These are phyloP conservation scores for Sugiyamaella chiloensis DNA, from an alignment of 805 yeast genomes.

Conservation along the genomic window DNA sequence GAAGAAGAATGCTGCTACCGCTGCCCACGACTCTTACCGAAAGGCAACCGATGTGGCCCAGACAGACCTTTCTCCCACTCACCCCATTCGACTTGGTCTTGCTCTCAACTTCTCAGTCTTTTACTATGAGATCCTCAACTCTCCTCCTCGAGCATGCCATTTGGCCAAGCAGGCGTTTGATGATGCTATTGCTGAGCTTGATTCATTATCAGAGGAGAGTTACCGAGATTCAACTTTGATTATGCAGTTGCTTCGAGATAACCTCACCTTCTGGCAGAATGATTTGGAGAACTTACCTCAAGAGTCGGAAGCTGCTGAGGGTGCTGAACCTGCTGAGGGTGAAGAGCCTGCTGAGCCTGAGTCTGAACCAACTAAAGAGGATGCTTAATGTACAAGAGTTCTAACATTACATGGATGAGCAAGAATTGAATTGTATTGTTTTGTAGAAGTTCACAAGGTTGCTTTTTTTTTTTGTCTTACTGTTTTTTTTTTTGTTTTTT, in stretches of 20 bases:
- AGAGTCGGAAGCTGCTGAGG: slow-evolving; percentile 15
- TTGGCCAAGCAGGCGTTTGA: slow-evolving; percentile 99
- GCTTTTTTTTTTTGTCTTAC: too few relatives aligned
- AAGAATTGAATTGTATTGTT: too few relatives aligned
- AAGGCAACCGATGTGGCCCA: slow-evolving; percentile 97
- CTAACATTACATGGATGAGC: too few relatives aligned
- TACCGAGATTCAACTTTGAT: slow-evolving; percentile 97
- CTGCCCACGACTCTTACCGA: slow-evolving; percentile 93
- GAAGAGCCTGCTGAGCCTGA: slow-evolving; percentile 16
- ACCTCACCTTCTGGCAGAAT: slow-evolving; percentile 93
- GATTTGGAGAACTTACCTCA: slow-evolving; percentile 41
- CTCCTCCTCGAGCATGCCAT: slow-evolving; percentile 98
- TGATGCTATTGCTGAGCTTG: slow-evolving; percentile 98
- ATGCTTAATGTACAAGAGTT: slow-evolving; percentile 7
- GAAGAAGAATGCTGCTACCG: slow-evolving; percentile 91
- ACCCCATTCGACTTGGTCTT: slow-evolving; percentile 96
- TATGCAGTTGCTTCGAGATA: slow-evolving; percentile 98
- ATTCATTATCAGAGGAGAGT: slow-evolving; percentile 94
- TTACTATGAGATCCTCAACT: slow-evolving; percentile 95
- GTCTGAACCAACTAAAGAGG: too few relatives aligned
- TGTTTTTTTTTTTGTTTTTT: too few relatives aligned
- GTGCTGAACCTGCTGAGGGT: slow-evolving; percentile 20
- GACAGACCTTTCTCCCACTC: slow-evolving; percentile 97
- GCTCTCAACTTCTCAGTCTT: slow-evolving; percentile 97
- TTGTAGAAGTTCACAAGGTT: too few relatives aligned